Conservation (phyloP, 176 grass and related monocot species). For the Triticum timopheevii region DNA sequence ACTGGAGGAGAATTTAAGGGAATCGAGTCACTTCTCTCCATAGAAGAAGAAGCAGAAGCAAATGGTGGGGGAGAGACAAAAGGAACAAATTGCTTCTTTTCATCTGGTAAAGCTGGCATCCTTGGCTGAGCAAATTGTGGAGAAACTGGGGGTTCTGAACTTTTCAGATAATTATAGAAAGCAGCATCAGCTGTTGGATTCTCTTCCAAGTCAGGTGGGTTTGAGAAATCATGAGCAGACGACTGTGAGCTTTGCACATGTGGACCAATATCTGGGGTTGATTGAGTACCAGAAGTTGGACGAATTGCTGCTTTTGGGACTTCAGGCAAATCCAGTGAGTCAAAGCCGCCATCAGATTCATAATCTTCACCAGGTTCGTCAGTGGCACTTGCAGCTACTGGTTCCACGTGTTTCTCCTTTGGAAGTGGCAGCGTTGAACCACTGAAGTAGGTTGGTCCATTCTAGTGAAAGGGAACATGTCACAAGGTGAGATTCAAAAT, state of each 20-base stretch:
- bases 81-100: conserved; percentile 78
- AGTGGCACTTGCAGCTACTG: conserved; percentile 22
- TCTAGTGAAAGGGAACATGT: conserved; percentile 44
- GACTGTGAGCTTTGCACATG: conserved; percentile 27
- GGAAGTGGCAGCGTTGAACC: conserved; percentile 65
- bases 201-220: conserved; percentile 41
- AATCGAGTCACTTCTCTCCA: conserved; percentile 32
- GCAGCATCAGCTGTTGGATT: conserved; percentile 44
- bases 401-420: conserved; percentile 72
- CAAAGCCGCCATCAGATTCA: conserved; percentile 58
- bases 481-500: conserved; percentile 22
- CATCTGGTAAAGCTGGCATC: conserved; percentile 32
- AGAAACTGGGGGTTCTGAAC: conserved; percentile 39
- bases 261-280: conserved; percentile 41
- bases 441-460: conserved; percentile 82
- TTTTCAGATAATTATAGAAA: conserved; percentile 40
- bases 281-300: conserved; percentile 40
- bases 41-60: conserved; percentile 21
- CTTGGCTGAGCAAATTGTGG: conserved; percentile 41
- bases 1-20: conserved; percentile 25
- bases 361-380: conserved; percentile 51
- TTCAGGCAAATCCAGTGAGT: conserved; percentile 78
- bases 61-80: conserved; percentile 55
- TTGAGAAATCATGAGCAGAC: conserved; percentile 27
- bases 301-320: conserved; percentile 78